Conservation (phyloP, 106 monocot genomes). For the Chionographis japonica region DNA sequence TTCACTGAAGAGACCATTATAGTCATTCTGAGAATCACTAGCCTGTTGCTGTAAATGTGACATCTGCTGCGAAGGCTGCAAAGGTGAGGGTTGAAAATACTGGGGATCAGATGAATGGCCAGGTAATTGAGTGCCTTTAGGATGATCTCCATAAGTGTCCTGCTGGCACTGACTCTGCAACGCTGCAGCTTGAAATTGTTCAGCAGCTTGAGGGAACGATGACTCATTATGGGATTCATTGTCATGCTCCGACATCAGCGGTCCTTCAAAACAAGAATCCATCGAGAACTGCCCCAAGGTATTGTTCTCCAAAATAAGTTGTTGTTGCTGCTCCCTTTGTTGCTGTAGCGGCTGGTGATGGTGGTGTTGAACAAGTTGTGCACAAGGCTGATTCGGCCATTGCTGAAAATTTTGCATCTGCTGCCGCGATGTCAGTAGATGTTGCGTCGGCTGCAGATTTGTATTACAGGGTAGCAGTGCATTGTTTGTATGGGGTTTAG, state of each 20-base stretch:
- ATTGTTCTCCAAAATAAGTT: slow-evolving; percentile 32
- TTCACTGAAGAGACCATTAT: slow-evolving; percentile 33
- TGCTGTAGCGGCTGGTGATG: slow-evolving; percentile 15
- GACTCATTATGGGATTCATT: slow-evolving; percentile 36
- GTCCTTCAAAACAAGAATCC: slow-evolving; percentile 35
- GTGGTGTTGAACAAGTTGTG: slow-evolving; percentile 38
- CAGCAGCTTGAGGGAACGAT: slow-evolving; percentile 27
- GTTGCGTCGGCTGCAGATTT: slow-evolving; percentile 44
- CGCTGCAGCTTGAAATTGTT: slow-evolving; percentile 51
- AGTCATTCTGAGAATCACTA: slow-evolving; percentile 43
- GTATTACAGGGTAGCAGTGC: slow-evolving; percentile 29
- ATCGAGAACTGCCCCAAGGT: slow-evolving; percentile 30
- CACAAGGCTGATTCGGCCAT: slow-evolving; percentile 40
- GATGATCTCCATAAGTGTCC: slow-evolving; percentile 24
- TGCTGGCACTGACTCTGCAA: slow-evolving; percentile 41
- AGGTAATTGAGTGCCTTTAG: slow-evolving; percentile 29
- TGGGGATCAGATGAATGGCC: slow-evolving; percentile 43
- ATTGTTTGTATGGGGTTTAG: slow-evolving; percentile 40
- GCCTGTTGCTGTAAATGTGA: slow-evolving; percentile 26
- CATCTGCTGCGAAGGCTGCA: slow-evolving; percentile 42
- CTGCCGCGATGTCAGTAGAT: slow-evolving; percentile 41
- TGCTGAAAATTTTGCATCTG: slow-evolving; percentile 44
- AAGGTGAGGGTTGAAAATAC: slow-evolving; percentile 32
- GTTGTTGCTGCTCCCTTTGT: slow-evolving; percentile 39
- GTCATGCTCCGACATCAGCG: slow-evolving; percentile 36